Evolutionary conservation across 2,329 filamentous ascomycete species (phyloP), one percentile per base, ranked within the genome.

Genomic region (Graphilbum sp.): DNA sequence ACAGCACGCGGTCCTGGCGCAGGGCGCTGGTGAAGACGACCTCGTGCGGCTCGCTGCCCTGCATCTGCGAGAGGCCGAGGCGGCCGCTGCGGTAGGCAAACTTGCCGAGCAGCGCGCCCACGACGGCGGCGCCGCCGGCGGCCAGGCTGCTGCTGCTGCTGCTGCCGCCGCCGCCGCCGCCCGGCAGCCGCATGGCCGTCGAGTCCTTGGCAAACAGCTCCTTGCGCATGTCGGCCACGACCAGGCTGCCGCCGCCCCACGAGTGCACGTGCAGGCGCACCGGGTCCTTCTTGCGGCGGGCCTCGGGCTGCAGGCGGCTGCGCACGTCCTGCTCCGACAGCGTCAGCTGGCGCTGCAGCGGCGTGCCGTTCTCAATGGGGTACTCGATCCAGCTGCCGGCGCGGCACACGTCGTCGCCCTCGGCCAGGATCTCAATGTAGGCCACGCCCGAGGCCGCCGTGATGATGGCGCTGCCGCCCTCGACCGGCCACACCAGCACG

Each of bases 401-500:
- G 46, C 69, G 78, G 54, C 87, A 94, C 15, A 84, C 61, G 32
- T 84, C 75, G 43, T 94, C 85, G n/a, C 75, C 80, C 43, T 87
- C 80, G 0, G 69, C 64, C 49, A 73, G 87, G 9, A 96, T 70
- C 55, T 96, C 88, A 11, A 94, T 65, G 55, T 83, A 93, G 0
- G 85, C 77, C 34, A 96, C 70, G 0, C 88, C 90, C 1, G 84
- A 80, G 2, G 78, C 66, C 3, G 88, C 83, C 31, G 81, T 86
- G 16, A 87, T 67, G 32, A 90, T 62, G 13, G 90, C 70, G 39
- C 76, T 79, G 11, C 78, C 75, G 43, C 75, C 75, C 41, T 93
- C 87, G 1, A 88, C 74, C 0, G 81, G 75, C 76, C 84, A 96
- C 1, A 83, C 82, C 50, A 93, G 84, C 2, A 95, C 71, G 46